phyloP scores from a whole-genome alignment of 345 rosid species.

The Aethionema arabicum region DNA sequence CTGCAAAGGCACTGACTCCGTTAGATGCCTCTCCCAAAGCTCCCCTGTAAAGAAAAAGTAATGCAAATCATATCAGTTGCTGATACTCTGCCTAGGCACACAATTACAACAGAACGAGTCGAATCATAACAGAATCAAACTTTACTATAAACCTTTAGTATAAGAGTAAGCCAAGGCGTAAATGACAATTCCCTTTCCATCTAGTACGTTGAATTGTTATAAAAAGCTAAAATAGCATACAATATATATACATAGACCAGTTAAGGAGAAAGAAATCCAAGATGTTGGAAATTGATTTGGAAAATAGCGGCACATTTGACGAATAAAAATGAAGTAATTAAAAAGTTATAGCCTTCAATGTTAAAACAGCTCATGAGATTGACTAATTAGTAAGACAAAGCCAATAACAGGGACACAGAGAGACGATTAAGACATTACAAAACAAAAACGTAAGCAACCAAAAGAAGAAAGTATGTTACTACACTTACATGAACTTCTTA shows the following conservation, averaged over 20 bases:
- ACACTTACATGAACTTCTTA: conserved; percentile 59
- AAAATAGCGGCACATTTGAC: background rate
- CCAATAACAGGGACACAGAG: background rate
- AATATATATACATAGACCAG: too few species aligned
- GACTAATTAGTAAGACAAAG: conserved; percentile 16
- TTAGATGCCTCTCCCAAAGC: conserved; percentile 68
- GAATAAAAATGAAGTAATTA: background rate
- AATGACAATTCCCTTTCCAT: too few species aligned
- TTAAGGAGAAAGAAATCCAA: too few species aligned
- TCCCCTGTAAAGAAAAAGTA: conserved; percentile 45
- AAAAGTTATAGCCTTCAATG: conserved; percentile 4
- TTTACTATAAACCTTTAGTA: background rate
- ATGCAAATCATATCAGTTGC: background rate
- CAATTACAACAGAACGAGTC: conserved; percentile 2
- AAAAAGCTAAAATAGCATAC: too few species aligned
- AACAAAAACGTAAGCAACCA: conserved; percentile 11
- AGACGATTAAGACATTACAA: conserved; percentile 13
- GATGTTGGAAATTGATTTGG: background rate
- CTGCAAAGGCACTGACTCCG: conserved; percentile 65
- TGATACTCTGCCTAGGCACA: background rate
- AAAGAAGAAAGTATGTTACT: background rate
- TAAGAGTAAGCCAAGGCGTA: background rate
- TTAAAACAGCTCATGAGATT: background rate
- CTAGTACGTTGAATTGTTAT: too few species aligned
- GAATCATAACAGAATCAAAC: background rate